Evolutionary conservation across 1,284 basidiomycete genomes (phyloP), one percentile per base, ranked within the genome.

Genomic region (Irpex sp.): DNA sequence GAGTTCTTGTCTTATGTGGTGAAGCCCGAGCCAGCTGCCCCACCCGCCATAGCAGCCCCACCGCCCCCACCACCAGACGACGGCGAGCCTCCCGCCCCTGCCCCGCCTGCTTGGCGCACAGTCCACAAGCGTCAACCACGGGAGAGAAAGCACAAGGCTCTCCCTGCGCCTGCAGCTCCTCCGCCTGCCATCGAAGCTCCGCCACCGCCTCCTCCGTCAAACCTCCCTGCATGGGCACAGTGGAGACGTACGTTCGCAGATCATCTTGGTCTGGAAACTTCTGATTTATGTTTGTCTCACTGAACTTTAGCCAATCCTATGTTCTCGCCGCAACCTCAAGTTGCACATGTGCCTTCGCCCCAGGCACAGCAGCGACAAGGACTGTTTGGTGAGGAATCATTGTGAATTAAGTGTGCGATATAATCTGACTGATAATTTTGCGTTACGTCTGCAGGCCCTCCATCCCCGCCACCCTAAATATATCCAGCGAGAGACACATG

Each of bases 191-290:
- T 79, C 0, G 57, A 59, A 9, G 79, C 79, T 58, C 61, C 67
- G 5, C 77, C 81, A 5, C 80, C 81, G 0, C 75, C 79, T 61
- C 79, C 82, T 11, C 39, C 39, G 5, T 43, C 39, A 0, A 80
- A 83, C 53, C 31, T 84, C 51, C 89, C 89, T 35, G 82, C 88
- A 0, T 92, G 90, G 90, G 84, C 88, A 0, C 87, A 91, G 68
- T 92, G 89, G 90, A 81, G 86, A 77, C 84, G 85, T 92, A 65
- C 66, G 83, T 78, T 13, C 33, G 15, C 59, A 43, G 17, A n/a
- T 37, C n/a, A 17, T 31, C 5, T 60, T 36, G 19, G 46, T 17
- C 37, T 7, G 51, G 43, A 47, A 58, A 9, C 13, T 35, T 33
- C 11, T 31, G 11, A n/a, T 35, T n/a, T 15, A 35, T 35, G 33